These are phyloP conservation scores for Crithidia acanthocephali DNA, from an alignment of 208 protist species.

Conservation along the genomic window DNA sequence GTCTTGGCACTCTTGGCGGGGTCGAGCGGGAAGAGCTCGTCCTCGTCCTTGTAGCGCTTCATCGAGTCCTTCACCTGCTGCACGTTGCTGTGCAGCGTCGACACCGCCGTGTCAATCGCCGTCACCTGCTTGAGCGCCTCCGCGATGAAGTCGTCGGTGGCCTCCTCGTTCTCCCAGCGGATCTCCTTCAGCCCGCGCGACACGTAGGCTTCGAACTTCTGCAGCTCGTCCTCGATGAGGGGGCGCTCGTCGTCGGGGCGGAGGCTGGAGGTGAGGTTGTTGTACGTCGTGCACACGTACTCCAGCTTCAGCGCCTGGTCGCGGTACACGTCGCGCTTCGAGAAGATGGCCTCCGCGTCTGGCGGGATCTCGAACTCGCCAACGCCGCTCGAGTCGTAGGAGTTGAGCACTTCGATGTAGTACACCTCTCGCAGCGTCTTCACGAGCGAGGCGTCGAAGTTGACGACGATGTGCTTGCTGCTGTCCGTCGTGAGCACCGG, in stretches of 20 bases:
- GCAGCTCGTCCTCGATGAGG: constrained; percentile 90
- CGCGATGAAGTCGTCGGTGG: constrained; percentile 92
- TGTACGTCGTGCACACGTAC: constrained; percentile 94
- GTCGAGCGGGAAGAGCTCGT: constrained; percentile 89
- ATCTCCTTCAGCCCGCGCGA: constrained; percentile 74
- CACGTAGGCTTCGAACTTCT: constrained; percentile 86
- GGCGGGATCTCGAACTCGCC: constrained; percentile 82
- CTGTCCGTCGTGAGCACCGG: constrained; percentile 83
- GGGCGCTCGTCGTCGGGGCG: constrained; percentile 92
- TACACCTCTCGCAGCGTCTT: constrained; percentile 96
- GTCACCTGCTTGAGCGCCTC: constrained; percentile 82
- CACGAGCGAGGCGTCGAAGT: constrained; percentile 97
- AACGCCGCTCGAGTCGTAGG: constrained; percentile 61
- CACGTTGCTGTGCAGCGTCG: constrained; percentile 91
- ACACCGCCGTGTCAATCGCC: constrained; percentile 85
- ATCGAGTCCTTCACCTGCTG: constrained; percentile 83
- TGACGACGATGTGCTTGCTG: constrained; percentile 83
- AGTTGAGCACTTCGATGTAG: constrained; percentile 95
- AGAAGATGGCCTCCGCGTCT: constrained; percentile 89
- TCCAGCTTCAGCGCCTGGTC: constrained; percentile 93
- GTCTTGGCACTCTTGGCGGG: constrained; percentile 86
- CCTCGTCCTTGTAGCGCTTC: constrained; percentile 71
- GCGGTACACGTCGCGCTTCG: constrained; percentile 92
- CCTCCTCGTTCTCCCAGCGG: constrained; percentile 91
- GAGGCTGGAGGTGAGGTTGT: constrained; percentile 90